A percentile compares a stretch with the other conserved stretches of the same genome.
Conservation (phyloP, 257 asterid species). For the Echium plantagineum region DNA sequence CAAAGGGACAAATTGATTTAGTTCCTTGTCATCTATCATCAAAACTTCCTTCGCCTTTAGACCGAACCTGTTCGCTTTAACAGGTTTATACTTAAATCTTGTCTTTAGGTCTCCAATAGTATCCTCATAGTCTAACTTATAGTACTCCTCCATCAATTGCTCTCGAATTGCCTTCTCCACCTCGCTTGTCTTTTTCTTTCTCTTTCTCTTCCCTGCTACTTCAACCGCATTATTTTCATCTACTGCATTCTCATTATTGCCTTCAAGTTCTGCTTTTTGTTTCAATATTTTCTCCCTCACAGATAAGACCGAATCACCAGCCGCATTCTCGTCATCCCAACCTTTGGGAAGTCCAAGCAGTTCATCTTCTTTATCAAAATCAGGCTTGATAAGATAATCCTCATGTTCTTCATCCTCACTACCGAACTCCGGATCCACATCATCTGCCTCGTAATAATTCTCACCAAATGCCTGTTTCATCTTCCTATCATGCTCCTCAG, state of each 20-base stretch:
- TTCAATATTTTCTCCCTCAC: conserved; percentile 39
- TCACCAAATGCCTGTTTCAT: conserved; percentile 60
- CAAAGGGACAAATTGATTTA: conserved; percentile 65
- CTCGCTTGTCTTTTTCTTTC: conserved; percentile 39
- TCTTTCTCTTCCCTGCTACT: conserved; percentile 42
- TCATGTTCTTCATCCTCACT: conserved; percentile 44
- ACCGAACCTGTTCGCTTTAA: conserved; percentile 49
- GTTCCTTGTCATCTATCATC: conserved; percentile 48
- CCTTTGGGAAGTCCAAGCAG: conserved; percentile 66
- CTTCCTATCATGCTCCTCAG: conserved; percentile 61
- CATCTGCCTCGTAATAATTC: conserved; percentile 52
- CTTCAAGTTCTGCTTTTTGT: conserved; percentile 16
- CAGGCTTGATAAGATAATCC: conserved; percentile 42
- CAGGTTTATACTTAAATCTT: conserved; percentile 63
- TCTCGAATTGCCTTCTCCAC: conserved; percentile 38
- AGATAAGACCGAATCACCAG: conserved; percentile 38
- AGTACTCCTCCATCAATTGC: conserved; percentile 67
- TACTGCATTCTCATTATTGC: conserved; percentile 16
- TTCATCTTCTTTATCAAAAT: conserved; percentile 79
- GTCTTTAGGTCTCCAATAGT: conserved; percentile 72
- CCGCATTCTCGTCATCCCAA: conserved; percentile 40
- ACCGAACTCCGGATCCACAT: conserved; percentile 51
- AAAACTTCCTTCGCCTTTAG: conserved; percentile 39
- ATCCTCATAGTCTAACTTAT: conserved; percentile 79
- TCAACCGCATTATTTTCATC: conserved; percentile 20